phyloP scores from a whole-genome alignment of 345 rosid genomes.

The Brassica rapa region DNA sequence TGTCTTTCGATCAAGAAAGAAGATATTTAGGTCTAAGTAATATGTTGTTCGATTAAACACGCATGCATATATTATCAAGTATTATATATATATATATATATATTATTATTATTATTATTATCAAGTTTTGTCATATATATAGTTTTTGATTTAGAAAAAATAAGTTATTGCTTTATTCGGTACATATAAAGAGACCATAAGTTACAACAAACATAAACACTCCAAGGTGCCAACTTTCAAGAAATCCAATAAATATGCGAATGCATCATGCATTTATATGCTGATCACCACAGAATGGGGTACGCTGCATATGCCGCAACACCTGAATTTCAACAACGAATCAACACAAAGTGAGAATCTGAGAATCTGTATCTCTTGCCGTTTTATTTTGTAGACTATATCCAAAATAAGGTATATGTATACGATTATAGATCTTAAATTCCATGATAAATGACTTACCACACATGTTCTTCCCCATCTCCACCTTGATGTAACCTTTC shows the following conservation, averaged over 20 bases:
- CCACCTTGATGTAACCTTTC: slow-evolving; percentile 90
- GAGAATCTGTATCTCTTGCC: not conserved
- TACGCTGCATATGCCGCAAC: not conserved
- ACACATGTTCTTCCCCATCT: slow-evolving; percentile 91
- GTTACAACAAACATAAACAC: not conserved
- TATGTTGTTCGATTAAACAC: too few relatives aligned
- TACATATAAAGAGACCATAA: not conserved
- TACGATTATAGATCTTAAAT: not conserved
- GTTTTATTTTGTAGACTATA: not conserved
- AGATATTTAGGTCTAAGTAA: too few relatives aligned
- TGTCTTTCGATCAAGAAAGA: too few relatives aligned
- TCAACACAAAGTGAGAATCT: not conserved
- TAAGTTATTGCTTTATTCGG: not conserved
- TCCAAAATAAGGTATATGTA: not conserved
- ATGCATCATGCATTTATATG: not conserved
- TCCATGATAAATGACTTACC: slow-evolving; percentile 49
- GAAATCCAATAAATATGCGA: not conserved
- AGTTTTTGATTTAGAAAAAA: too few relatives aligned
- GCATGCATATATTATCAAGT: too few relatives aligned
- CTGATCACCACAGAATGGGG: not conserved
- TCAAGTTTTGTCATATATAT: not conserved
- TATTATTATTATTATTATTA: too few relatives aligned
- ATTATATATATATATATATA: too few relatives aligned
- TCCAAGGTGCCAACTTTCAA: not conserved
- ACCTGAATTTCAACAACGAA: not conserved